Percentiles rank a stretch among this genome's conserved stretches.
phyloP scores from a whole-genome alignment of 2,329 filamentous ascomycete species.

The Hymenoscyphus fructigenus region DNA sequence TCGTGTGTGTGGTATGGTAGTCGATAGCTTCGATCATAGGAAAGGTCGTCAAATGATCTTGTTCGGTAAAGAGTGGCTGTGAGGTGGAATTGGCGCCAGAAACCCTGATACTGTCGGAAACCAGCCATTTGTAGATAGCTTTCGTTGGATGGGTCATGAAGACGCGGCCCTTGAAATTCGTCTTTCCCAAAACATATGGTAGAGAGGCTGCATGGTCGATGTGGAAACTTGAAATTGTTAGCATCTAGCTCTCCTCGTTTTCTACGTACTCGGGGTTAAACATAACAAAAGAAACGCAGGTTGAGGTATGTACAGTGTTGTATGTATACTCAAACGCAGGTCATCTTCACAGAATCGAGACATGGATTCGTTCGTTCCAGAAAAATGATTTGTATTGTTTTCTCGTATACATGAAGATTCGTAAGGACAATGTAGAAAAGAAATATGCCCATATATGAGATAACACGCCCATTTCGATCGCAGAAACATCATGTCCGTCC shows the following conservation, averaged over 20 bases:
- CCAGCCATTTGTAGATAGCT: slow-evolving; percentile 99
- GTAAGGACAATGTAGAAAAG: slow-evolving; percentile 3
- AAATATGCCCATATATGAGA: not conserved
- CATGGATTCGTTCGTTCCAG: slow-evolving; percentile 31
- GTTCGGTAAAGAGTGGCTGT: slow-evolving; percentile 88
- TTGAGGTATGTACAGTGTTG: slow-evolving; percentile 33
- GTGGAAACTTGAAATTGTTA: slow-evolving; percentile 73
- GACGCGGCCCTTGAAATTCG: slow-evolving; percentile 92
- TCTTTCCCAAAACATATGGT: slow-evolving; percentile 95
- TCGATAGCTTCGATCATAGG: slow-evolving; percentile 95
- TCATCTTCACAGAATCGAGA: slow-evolving; percentile 38
- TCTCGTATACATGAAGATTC: slow-evolving; percentile 39
- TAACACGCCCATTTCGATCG: not conserved
- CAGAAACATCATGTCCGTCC: slow-evolving; percentile 1
- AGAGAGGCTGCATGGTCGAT: slow-evolving; percentile 98
- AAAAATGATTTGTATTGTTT: slow-evolving; percentile 46
- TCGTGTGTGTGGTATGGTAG: slow-evolving; percentile 96
- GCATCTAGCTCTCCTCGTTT: slow-evolving; percentile 11
- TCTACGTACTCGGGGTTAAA: slow-evolving; percentile 5
- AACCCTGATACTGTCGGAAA: slow-evolving; percentile 93
- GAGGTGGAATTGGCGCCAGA: slow-evolving; percentile 66
- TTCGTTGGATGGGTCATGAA: slow-evolving; percentile 99
- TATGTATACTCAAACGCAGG: slow-evolving; percentile 23
- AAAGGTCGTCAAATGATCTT: slow-evolving; percentile 91
- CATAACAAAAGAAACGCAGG: slow-evolving; percentile 11